phyloP scores from a whole-genome alignment of 1,284 basidiomycete species.

The Papiliotrema laurentii region DNA sequence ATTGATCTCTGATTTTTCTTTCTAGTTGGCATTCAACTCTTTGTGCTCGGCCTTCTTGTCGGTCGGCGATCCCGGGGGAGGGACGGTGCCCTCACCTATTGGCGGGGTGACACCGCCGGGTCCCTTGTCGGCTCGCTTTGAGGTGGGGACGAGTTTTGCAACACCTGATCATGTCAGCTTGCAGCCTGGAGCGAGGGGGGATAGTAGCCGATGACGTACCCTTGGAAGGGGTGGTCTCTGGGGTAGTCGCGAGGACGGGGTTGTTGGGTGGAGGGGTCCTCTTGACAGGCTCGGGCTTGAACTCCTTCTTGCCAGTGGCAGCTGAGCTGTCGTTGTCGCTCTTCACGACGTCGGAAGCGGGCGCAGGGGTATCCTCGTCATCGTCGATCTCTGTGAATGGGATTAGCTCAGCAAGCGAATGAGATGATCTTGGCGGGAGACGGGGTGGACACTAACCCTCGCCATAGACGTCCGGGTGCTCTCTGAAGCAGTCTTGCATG shows the following conservation, averaged over 20 bases:
- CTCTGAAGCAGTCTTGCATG: slow-evolving; percentile 98
- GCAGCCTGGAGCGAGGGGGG: no score
- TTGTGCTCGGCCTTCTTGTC: neutral
- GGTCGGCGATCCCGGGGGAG: neutral
- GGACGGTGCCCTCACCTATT: neutral
- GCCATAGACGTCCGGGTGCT: slow-evolving; percentile 90
- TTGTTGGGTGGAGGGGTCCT: slow-evolving; percentile 16
- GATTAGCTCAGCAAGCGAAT: neutral
- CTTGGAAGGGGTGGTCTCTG: slow-evolving; percentile 19
- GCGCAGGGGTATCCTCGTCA: slow-evolving; percentile 22
- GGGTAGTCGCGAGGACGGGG: slow-evolving; percentile 8
- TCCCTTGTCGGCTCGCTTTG: neutral
- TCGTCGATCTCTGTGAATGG: slow-evolving; percentile 34
- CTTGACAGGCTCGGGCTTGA: slow-evolving; percentile 2
- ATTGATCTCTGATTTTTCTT: no score
- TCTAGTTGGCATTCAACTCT: neutral
- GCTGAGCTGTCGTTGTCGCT: neutral
- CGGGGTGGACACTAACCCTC: slow-evolving; percentile 68
- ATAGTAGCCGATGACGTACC: slow-evolving; percentile 20
- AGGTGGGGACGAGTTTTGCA: neutral
- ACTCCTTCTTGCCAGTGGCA: neutral
- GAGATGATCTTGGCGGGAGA: neutral
- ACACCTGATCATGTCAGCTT: neutral
- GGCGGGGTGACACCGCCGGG: neutral
- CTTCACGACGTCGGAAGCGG: slow-evolving; percentile 1